Evolutionary conservation across 257 asterid species (phyloP), one percentile per base, ranked within the genome.

Genomic region (Cinchona pubescens): DNA sequence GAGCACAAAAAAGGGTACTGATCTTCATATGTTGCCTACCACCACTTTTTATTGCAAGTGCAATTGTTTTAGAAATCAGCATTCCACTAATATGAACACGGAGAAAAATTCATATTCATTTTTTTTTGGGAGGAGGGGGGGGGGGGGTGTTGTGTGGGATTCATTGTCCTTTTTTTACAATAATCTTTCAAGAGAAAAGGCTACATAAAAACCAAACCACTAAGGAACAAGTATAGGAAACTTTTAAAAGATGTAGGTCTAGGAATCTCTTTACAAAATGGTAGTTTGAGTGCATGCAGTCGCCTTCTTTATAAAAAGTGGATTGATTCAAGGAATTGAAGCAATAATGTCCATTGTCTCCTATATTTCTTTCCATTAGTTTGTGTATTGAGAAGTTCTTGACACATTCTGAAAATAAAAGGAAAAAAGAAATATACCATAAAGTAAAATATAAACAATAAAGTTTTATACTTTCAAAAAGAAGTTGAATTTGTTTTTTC

Each of bases 281-380:
- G 38, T 21, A 60, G 9, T 13, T 60, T 11, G 66, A 30, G 38
- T 60, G 66, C 4, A 60, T 60, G 66, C 4, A 60, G 14, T 12
- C 15, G 14, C 14, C 15, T 67, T 67, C 43, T 42, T n/a, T 30
- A 18, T 43, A 45, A 34, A 37, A 62, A 32, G 38, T 16, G 23
- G 59, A 32, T 27, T 32, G 29, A 45, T 45, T 68, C 27, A 45
- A 68, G 38, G 59, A 46, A 23, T 19, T 30, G 67, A 46, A 23
- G 30, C 43, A 69, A 69, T 46, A 29, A 48, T 29, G 73, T 46
- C 48, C 61, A 15, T 69, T 48, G 43, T 69, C 73, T 45, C 61
- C 73, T 27, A 29, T 16, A 6, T 45, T 30, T 23, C 35, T 67
- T 68, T 68, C 40, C 23, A 14, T 3, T n/a, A 0, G 4, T n/a